Base-by-base conservation (phyloP, 139 green algal species). In the Nannochloris sp. region DNA sequence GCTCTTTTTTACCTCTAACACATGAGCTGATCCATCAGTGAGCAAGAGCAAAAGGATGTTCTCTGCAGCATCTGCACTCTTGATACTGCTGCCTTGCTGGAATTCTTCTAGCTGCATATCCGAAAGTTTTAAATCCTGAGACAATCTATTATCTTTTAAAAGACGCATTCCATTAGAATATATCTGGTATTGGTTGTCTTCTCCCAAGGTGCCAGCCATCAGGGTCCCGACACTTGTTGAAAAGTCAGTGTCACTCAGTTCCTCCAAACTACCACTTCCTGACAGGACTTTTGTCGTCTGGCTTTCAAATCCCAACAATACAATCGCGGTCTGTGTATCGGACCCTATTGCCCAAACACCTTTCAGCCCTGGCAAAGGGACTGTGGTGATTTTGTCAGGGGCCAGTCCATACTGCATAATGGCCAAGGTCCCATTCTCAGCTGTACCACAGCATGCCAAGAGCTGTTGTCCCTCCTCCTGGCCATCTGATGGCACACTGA, bases 351-450 rank as follows among this genome's bases (percentile, higher is more conserved):
- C 79, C 84, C 90, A 96, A 18, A 85, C 74, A 29, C 78, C 84
- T 61, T 75, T 29, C 56, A 83, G 50, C 46, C 64, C 64, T 68
- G 76, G 44, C 29, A 89, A 72, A 0, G 74, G 78, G 16, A 95
- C 85, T 25, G 89, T 78, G 1, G 81, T 86, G 10, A 93, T 71
- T n/a, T 91, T 62, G 14, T 94, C 85, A 0, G 86, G 75, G 3
- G 85, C 61, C 46, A 97, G 48, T 25, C 76, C 71, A 21, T 74
- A 68, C 5, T 83, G 75, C 27, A 94, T 64, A 19, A 95, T 60
- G 2, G 78, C 74, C 7, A 97, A 63, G 4, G 80, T 78, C 15
- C 90, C 90, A 37, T 79, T 78, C 56, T 85, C 79, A 25, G 78
- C 86, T 49, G 79, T 60, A 4, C 86, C 88, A 31, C 75, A 76